These are phyloP conservation scores for Cenchrus fungigraminus DNA, from an alignment of 176 grass and related monocot species.

Conservation along the genomic window DNA sequence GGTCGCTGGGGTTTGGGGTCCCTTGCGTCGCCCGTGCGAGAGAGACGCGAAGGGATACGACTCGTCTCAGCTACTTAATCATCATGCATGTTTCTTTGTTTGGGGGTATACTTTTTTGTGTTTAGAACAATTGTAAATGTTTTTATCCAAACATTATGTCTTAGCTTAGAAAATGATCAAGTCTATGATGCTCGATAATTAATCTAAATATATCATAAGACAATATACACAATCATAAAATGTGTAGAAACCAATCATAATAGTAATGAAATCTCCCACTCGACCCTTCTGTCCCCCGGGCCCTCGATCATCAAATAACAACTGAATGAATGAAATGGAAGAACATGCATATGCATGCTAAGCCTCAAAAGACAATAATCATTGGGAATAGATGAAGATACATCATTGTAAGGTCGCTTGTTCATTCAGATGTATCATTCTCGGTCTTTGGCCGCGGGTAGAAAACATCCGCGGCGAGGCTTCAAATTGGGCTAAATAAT, in stretches of 20 bases:
- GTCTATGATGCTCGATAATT: background rate
- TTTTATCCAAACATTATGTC: too few relatives aligned
- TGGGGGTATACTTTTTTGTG: too few relatives aligned
- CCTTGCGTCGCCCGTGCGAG: too few relatives aligned
- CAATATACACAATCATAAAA: conserved; percentile 2
- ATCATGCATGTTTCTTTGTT: too few relatives aligned
- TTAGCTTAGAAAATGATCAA: background rate
- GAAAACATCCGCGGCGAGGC: conserved; percentile 34
- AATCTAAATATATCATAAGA: background rate
- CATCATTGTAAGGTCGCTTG: too few relatives aligned
- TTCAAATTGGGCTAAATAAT: too few relatives aligned
- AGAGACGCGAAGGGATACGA: too few relatives aligned
- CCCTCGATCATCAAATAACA: background rate
- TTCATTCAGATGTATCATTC: background rate
- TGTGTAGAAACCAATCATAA: background rate
- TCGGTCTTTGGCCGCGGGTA: conserved; percentile 6
- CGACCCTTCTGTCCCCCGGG: background rate
- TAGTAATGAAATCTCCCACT: background rate
- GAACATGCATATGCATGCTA: background rate
- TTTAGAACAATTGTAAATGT: too few relatives aligned
- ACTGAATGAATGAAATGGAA: background rate
- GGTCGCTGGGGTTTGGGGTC: too few relatives aligned
- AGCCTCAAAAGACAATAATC: background rate
- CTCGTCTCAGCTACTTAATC: too few relatives aligned
- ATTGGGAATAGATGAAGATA: background rate